Base-by-base conservation (phyloP, 1,284 basidiomycete species). In the Irpex rosettiformis region DNA sequence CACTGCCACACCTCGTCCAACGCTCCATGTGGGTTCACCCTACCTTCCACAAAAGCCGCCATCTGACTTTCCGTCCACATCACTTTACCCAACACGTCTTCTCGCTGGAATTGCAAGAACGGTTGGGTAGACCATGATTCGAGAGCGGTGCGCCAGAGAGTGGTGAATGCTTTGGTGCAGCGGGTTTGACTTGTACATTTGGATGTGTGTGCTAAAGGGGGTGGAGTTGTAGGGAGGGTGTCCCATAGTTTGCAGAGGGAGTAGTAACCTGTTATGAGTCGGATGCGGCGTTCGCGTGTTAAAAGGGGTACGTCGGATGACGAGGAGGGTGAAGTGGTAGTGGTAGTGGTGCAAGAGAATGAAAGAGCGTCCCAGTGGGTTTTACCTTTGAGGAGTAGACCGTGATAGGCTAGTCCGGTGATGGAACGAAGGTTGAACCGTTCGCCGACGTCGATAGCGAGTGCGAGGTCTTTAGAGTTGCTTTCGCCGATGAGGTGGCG, bases 171-270 rank as follows among this genome's bases (percentile, higher is more conserved):
- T 63, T 77, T 77, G 54, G 68, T 69, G 58, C 77, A 79, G 47
- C 78, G 73, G 58, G 73, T 73, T 64, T 77, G 73, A 30, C 67
- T 72, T 24, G 74, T 71, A 62, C 77, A 78, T 33, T 75, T 70
- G 42, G 69, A 69, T 47, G 67, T 72, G 59, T 78, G 77, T 57
- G 71, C 64, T 29, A 78, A 55, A n/a, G 65, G 55, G 30, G 78
- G 77, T 16, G 77, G 66, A 56, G 74, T 72, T 51, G 58, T 64
- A 3, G 77, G 72, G 13, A 78, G 69, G 43, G 70, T 69, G 37
- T 78, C 78, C 69, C 73, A 75, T 16, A 78, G 65, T 64, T 75
- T 75, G 13, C 69, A 70, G 29, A 78, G 73, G n/a, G 73, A 66
- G 61, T 78, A 77, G 61, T 77, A 74, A 30, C 77, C 77, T 40